Evolutionary conservation across 2,329 filamentous ascomycete genomes (phyloP), one percentile per base, ranked within the genome.

Genomic region (Neofusicoccum kwambonambiense): DNA sequence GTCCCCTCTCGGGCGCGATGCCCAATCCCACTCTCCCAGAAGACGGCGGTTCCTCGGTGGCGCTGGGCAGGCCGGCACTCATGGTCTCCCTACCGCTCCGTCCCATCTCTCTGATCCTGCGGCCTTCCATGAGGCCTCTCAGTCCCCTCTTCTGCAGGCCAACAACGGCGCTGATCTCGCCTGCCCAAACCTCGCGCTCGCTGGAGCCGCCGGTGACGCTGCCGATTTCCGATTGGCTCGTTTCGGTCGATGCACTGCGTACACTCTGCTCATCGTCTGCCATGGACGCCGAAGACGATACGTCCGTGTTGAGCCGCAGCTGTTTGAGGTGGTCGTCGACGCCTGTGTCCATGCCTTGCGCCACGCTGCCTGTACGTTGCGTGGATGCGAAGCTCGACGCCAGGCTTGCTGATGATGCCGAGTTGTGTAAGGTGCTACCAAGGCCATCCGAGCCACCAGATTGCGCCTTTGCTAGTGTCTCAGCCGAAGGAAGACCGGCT

Each of bases 121-220:
- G 83, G 3, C 94, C 94, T 77, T 98, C 95, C 95, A 99, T 98
- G 69, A 99, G 77, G 0, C 95, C 95, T 66, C 94, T 84, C 41
- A 99, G 77, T 0, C 95, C 95, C 62, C 95, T 85, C 81, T 99
- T 99, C 81, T 99, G 95, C 68, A 99, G 76, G 0, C 95, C 95
- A 70, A 99, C 96, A 2, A 98, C 94, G 56, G 92, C 92, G 79
- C 91, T 93, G 39, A 94, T 77, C 80, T 96, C 87, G 65, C 90
- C 89, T 72, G 79, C 83, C 94, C 95, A 99, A 0, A 94, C 82
- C 69, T 93, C 90, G 13, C 86, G 79, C 13, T 82, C 77, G 72
- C 75, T 47, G 52, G 76, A 67, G 63, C 72, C 78, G 68, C 66
- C 73, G 45, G 72, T 75, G 22, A 75, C 72, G 65, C 50, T 74